These are phyloP conservation scores for Jasminum sambac DNA, from an alignment of 257 asterid species.

Conservation along the genomic window DNA sequence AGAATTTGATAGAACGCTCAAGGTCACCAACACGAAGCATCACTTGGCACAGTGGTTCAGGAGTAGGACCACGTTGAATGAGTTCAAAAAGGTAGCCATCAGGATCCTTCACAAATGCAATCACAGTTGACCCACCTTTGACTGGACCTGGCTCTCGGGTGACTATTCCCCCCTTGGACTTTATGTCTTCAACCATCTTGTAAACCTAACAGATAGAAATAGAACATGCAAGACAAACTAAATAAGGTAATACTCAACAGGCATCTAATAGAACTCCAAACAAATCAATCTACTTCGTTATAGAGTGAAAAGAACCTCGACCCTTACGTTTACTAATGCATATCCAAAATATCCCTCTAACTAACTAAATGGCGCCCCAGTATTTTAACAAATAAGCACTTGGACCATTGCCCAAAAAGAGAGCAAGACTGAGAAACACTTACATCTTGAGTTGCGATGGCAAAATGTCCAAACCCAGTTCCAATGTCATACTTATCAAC, in stretches of 20 bases:
- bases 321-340: too few species aligned
- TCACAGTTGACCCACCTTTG: slow-evolving; percentile 85
- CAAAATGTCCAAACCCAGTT: slow-evolving; percentile 95
- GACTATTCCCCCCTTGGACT: slow-evolving; percentile 89
- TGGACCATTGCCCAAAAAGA: slow-evolving; percentile 5
- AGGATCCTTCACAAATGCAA: slow-evolving; percentile 96
- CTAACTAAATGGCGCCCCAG: too few species aligned
- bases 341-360: too few species aligned
- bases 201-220: slow-evolving; percentile 54
- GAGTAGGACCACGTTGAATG: slow-evolving; percentile 86
- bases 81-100: slow-evolving; percentile 95
- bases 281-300: too few species aligned
- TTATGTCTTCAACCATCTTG: slow-evolving; percentile 78
- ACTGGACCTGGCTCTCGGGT: slow-evolving; percentile 99
- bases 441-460: slow-evolving; percentile 92
- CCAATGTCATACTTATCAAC: slow-evolving; percentile 91
- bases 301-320: too few species aligned
- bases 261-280: too few species aligned
- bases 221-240: too few species aligned
- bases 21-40: slow-evolving; percentile 99
- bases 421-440: slow-evolving; percentile 28
- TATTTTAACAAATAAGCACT: slow-evolving; percentile 6
- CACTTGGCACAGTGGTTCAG: slow-evolving; percentile 98
- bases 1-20: slow-evolving; percentile 91
- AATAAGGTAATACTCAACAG: slow-evolving; percentile 12